A percentile compares a stretch with the other conserved stretches of the same genome.
Evolutionary conservation across 139 green algal species (phyloP).

Genomic region (Eudorina sp.): DNA sequence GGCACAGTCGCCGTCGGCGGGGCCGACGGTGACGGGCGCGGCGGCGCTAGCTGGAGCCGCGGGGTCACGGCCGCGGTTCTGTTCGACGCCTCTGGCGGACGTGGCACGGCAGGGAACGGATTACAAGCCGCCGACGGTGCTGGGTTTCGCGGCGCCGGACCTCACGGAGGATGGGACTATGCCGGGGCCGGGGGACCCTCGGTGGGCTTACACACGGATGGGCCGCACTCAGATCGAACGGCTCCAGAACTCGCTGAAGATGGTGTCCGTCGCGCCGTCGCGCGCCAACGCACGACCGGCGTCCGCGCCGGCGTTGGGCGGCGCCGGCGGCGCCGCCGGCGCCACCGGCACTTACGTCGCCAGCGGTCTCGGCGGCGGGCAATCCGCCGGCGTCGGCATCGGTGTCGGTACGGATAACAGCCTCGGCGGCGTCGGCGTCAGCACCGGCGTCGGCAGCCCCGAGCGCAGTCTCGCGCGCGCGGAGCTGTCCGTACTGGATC

Average conservation of each 20-base stretch:
- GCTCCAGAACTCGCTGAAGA: conserved; percentile 37
- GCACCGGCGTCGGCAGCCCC: neutral
- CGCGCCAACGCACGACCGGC: neutral
- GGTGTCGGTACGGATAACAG: neutral
- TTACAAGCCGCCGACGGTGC: neutral
- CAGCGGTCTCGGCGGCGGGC: too few relatives aligned
- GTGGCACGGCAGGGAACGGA: conserved; percentile 3
- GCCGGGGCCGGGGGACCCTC: conserved; percentile 21
- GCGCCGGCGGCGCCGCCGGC: neutral
- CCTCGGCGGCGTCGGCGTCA: neutral
- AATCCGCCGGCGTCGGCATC: neutral
- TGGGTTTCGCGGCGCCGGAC: conserved; percentile 40
- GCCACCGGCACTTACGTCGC: too few relatives aligned
- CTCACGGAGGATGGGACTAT: conserved; percentile 7
- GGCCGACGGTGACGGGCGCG: neutral
- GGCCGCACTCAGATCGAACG: conserved; percentile 32
- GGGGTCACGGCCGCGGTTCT: conserved; percentile 5
- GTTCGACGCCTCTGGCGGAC: neutral
- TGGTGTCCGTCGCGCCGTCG: neutral
- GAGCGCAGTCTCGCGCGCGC: neutral
- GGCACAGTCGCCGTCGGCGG: neutral
- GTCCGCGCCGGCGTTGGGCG: neutral
- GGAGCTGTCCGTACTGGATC: neutral
- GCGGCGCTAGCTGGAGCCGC: neutral
- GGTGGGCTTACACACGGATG: conserved; percentile 45